These are phyloP conservation scores for Hygrophoropsis aurantiaca DNA, from an alignment of 768 basidiomycete genomes.

Conservation along the genomic window DNA sequence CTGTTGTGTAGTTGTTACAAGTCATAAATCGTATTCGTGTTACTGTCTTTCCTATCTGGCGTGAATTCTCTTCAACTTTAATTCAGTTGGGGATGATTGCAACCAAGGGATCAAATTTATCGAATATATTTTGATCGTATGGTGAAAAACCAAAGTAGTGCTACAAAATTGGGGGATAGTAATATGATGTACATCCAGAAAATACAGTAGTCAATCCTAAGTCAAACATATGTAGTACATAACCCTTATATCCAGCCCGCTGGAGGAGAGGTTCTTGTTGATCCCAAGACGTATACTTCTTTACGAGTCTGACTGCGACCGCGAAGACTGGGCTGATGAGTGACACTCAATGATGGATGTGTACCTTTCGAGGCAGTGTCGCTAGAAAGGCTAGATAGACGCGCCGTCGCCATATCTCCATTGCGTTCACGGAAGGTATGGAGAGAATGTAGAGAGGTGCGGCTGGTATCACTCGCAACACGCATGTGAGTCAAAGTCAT, in stretches of 20 bases:
- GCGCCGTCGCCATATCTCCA: slow-evolving; percentile 10
- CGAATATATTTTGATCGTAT: not conserved
- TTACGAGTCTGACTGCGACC: slow-evolving; percentile 17
- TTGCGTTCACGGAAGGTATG: slow-evolving; percentile 57
- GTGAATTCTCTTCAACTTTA: not conserved
- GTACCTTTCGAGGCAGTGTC: not conserved
- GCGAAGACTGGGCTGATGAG: slow-evolving; percentile 13
- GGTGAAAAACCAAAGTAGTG: too few relatives aligned
- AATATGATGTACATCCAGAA: not conserved
- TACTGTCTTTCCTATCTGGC: not conserved
- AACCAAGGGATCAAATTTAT: not conserved
- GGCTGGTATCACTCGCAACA: slow-evolving; percentile 40
- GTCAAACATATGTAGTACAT: too few relatives aligned
- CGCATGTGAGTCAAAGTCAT: slow-evolving; percentile 37
- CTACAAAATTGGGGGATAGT: not conserved
- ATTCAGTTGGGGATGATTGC: not conserved
- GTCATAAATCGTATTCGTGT: slow-evolving; percentile 1
- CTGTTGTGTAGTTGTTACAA: slow-evolving; percentile 14
- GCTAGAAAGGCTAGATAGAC: slow-evolving; percentile 5
- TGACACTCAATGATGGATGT: too few relatives aligned
- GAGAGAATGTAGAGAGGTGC: slow-evolving; percentile 57
- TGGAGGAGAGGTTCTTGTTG: slow-evolving; percentile 31
- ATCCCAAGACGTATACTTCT: slow-evolving; percentile 1
- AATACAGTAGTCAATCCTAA: not conserved
- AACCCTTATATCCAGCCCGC: slow-evolving; percentile 47